These are phyloP conservation scores for Quercus rubra DNA, from an alignment of 306 rosid species.

Conservation along the genomic window DNA sequence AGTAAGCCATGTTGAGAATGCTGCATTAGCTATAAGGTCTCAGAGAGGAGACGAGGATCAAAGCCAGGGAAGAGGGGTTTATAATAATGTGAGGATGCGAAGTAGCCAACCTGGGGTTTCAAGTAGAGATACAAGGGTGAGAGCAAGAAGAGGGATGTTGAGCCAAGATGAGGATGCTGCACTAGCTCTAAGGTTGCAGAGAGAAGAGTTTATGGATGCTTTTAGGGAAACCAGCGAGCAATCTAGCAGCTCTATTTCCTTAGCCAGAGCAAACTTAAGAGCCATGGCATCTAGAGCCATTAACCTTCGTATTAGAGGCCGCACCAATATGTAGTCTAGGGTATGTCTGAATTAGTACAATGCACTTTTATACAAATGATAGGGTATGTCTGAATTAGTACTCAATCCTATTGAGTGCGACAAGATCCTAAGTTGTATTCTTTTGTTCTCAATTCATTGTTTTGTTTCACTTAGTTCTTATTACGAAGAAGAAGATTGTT, in stretches of 20 bases:
- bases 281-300: conserved; percentile 77
- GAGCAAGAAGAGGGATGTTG: conserved; percentile 41
- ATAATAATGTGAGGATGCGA: conserved; percentile 11
- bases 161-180: conserved; percentile 86
- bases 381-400: not conserved
- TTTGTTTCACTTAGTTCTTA: not conserved
- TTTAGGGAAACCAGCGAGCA: conserved; percentile 43
- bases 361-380: not conserved
- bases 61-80: conserved; percentile 13
- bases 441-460: not conserved
- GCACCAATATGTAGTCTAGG: conserved; percentile 12
- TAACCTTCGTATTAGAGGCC: conserved; percentile 34
- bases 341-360: no score
- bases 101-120: not conserved
- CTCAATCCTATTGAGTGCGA: not conserved
- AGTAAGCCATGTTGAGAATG: conserved; percentile 25
- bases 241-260: conserved; percentile 25
- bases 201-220: conserved; percentile 80
- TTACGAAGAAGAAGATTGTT: not conserved
- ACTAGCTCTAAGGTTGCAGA: conserved; percentile 75
- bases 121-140: conserved; percentile 12
- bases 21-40: conserved; percentile 31
- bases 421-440: no score
- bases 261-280: conserved; percentile 60
- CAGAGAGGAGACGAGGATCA: conserved; percentile 25